Evolutionary conservation across 2,329 filamentous ascomycete genomes (phyloP), one percentile per base, ranked within the genome.

Genomic region (Ampelomyces quisqualis): DNA sequence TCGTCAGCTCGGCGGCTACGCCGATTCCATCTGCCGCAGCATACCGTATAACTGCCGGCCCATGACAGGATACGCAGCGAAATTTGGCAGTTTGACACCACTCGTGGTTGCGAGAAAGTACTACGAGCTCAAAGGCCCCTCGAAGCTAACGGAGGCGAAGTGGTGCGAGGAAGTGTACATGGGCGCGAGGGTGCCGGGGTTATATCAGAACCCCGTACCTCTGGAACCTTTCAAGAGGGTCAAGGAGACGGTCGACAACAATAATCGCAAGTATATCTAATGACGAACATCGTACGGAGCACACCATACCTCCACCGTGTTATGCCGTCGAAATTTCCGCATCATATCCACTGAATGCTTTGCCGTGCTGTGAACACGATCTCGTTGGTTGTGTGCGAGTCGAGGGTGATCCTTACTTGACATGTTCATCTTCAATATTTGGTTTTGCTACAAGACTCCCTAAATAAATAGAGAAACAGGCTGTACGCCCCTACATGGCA

Each of bases 101-200:
- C 47, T 68, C 3, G 53, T 65, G 22, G 58, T 62, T 2, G 64
- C 62, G n/a, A 47, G 56, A n/a, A 65, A 62, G 42, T 68, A 64
- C 19, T 67, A 57, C 18, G 61, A 64, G 32, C 53, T 53, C 6
- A 62, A 60, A 13, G 55, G 55, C 4, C 56, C 56, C 21, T 37
- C 45, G 18, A 55, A 40, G 17, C 14, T 11, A 14, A 19, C n/a
- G 7, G 60, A 67, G 36, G 48, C 53, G 2, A 33, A 37, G 1
- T 68, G 64, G 64, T 67, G 63, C 21, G 58, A 54, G 26, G 53
- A 43, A 9, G 63, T 61, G 5, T 67, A 64, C 34, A 44, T 52
- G 22, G 57, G 54, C 0, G 52, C 60, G 5, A 50, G 55, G 20
- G 62, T 68, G 13, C 61, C 61, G 1, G 62, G 62, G 3, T 28